These are phyloP conservation scores for Volvariella volvacea DNA, from an alignment of 1,284 basidiomycete species.

Conservation along the genomic window DNA sequence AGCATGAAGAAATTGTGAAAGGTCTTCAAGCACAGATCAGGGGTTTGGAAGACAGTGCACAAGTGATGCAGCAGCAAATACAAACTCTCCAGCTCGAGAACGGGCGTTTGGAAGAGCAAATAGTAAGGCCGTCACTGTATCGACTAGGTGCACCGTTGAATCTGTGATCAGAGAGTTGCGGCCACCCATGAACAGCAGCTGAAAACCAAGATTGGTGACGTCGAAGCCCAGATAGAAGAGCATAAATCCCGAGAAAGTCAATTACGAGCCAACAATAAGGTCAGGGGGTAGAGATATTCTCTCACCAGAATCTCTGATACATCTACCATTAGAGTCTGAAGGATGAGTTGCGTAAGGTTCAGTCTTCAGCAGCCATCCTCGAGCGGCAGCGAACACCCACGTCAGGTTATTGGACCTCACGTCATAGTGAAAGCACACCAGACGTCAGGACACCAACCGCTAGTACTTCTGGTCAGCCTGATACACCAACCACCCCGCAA, in stretches of 20 bases:
- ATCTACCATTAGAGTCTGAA: conserved; percentile 58
- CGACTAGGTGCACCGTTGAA: conserved; percentile 2
- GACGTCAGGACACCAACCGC: conserved; percentile 39
- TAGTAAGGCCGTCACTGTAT: conserved; percentile 36
- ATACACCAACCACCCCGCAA: conserved; percentile 38
- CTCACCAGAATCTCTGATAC: not conserved
- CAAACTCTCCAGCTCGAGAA: conserved; percentile 38
- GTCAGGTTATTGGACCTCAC: conserved; percentile 83
- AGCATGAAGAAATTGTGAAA: conserved; percentile 50
- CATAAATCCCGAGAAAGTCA: conserved; percentile 58
- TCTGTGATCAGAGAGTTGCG: conserved; percentile 31
- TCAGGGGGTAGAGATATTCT: conserved; percentile 18
- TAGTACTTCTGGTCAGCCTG: conserved; percentile 28
- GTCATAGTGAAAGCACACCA: conserved; percentile 29
- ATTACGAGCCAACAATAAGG: conserved; percentile 70
- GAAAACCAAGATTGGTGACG: conserved; percentile 32
- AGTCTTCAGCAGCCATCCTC: conserved; percentile 82
- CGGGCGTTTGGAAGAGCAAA: conserved; percentile 38
- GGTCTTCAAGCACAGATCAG: conserved; percentile 51
- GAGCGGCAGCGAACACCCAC: conserved; percentile 88
- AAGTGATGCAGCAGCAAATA: conserved; percentile 37
- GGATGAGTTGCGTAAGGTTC: conserved; percentile 89
- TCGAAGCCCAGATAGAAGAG: conserved; percentile 62
- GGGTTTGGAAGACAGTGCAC: conserved; percentile 42
- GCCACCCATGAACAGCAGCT: conserved; percentile 39